Conservation (phyloP, 768 basidiomycete genomes). For the Phylloporus rhodoxanthus region DNA sequence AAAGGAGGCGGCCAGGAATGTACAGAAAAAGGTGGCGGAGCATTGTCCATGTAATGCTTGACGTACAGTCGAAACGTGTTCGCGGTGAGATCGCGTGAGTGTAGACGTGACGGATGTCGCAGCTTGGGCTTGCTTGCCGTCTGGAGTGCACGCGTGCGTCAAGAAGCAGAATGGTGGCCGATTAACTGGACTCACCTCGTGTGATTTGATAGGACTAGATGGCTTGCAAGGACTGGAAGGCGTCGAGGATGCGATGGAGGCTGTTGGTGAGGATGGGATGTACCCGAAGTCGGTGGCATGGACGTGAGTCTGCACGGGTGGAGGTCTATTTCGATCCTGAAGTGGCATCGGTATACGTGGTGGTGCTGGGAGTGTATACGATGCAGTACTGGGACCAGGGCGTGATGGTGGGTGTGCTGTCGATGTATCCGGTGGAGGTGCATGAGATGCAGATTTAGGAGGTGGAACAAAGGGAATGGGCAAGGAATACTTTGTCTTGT, state of each 20-base stretch:
- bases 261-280: slow-evolving; percentile 17
- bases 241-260: slow-evolving; percentile 25
- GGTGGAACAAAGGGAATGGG: slow-evolving; percentile 43
- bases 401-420: background rate
- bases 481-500: slow-evolving; percentile 46
- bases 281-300: background rate
- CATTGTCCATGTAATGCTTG: slow-evolving; percentile 74
- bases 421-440: background rate
- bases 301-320: background rate
- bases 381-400: background rate
- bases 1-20: background rate
- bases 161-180: background rate
- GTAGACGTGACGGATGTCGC: slow-evolving; percentile 69
- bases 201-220: slow-evolving; percentile 19
- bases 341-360: slow-evolving; percentile 9
- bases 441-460: slow-evolving; percentile 10
- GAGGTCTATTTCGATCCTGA: slow-evolving; percentile 7
- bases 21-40: slow-evolving; percentile 14
- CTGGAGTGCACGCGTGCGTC: background rate
- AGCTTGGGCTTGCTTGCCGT: slow-evolving; percentile 38
- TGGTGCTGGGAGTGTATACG: slow-evolving; percentile 11
- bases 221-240: slow-evolving; percentile 27
- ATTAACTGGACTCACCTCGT: slow-evolving; percentile 5
- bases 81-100: slow-evolving; percentile 58
- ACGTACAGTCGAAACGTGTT: slow-evolving; percentile 72